Conservation (phyloP, 768 basidiomycete species). For the Pseudohyphozyma bogoriensis region DNA sequence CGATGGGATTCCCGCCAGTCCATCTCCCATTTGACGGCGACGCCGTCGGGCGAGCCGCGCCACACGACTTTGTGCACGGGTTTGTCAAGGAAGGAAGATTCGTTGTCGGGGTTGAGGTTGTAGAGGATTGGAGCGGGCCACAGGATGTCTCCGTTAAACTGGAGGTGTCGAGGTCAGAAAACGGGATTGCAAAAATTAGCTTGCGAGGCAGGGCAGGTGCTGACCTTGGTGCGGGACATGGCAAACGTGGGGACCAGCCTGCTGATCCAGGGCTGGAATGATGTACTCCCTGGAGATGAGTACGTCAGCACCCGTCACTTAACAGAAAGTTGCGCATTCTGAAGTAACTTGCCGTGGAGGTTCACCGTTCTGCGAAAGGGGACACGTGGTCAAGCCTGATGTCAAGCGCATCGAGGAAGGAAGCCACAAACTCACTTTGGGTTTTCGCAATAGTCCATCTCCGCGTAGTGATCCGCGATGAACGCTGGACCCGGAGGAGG, state of each 20-base stretch:
- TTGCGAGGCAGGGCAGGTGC: not conserved
- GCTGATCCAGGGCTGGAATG: not conserved
- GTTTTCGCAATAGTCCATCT: constrained; percentile 8
- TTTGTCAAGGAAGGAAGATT: not conserved
- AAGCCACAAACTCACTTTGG: too few species aligned
- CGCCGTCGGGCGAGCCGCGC: constrained; percentile 4
- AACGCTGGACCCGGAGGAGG: not conserved
- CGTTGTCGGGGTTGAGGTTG: constrained; percentile 3
- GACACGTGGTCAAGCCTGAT: too few species aligned
- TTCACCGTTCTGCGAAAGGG: too few species aligned
- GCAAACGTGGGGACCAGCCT: not conserved
- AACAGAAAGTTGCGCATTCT: not conserved
- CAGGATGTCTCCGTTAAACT: not conserved
- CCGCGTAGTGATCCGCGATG: not conserved
- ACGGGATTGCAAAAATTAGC: not conserved
- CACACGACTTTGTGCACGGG: constrained; percentile 1
- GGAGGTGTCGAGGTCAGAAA: not conserved
- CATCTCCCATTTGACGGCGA: not conserved
- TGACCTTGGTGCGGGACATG: not conserved
- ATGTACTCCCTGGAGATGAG: not conserved
- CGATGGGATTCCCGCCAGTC: constrained; percentile 7
- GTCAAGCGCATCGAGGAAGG: too few species aligned
- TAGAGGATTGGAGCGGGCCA: constrained; percentile 3
- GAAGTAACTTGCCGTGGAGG: not conserved
- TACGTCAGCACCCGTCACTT: not conserved